phyloP scores from a whole-genome alignment of 768 basidiomycete genomes.

The Tephrocybe sp. region DNA sequence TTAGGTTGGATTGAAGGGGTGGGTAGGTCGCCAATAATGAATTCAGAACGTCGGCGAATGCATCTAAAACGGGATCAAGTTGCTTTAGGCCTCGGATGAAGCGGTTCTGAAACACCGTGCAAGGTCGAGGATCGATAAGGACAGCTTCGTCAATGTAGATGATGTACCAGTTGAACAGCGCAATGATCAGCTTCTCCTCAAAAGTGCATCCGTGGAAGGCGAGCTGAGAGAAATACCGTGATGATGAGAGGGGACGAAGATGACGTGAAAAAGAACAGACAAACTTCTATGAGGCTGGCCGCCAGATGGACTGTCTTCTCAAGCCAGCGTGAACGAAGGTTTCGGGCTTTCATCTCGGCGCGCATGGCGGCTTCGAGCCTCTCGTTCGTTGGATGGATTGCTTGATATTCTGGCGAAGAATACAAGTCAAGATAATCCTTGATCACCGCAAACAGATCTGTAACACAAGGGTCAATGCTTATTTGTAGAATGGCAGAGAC shows the following conservation, averaged over 20 bases:
- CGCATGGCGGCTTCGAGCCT: slow-evolving; percentile 12
- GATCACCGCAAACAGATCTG: not conserved
- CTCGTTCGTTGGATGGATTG: slow-evolving; percentile 8
- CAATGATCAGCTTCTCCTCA: slow-evolving; percentile 11
- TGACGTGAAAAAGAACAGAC: not conserved
- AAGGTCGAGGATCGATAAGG: not conserved
- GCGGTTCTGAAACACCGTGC: slow-evolving; percentile 9
- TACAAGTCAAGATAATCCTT: slow-evolving; percentile 9
- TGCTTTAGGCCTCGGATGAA: slow-evolving; percentile 10
- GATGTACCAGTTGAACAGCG: slow-evolving; percentile 14
- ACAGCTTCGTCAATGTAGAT: slow-evolving; percentile 19
- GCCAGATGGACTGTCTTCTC: slow-evolving; percentile 11
- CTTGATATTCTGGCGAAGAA: not conserved
- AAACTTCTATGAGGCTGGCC: slow-evolving; percentile 10
- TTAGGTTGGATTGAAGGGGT: slow-evolving; percentile 11
- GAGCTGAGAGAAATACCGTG: not conserved
- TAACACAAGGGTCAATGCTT: not conserved
- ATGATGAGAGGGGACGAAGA: not conserved
- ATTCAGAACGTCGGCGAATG: slow-evolving; percentile 7
- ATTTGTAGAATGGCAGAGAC: not conserved
- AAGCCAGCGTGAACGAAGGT: slow-evolving; percentile 6
- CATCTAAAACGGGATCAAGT: slow-evolving; percentile 14
- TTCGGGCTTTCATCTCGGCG: slow-evolving; percentile 4
- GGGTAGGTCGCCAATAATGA: slow-evolving; percentile 12
- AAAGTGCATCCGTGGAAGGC: slow-evolving; percentile 10